Evolutionary conservation across 164 flowering plant genomes (phyloP).

Genomic region (Liriodendron chinense): DNA sequence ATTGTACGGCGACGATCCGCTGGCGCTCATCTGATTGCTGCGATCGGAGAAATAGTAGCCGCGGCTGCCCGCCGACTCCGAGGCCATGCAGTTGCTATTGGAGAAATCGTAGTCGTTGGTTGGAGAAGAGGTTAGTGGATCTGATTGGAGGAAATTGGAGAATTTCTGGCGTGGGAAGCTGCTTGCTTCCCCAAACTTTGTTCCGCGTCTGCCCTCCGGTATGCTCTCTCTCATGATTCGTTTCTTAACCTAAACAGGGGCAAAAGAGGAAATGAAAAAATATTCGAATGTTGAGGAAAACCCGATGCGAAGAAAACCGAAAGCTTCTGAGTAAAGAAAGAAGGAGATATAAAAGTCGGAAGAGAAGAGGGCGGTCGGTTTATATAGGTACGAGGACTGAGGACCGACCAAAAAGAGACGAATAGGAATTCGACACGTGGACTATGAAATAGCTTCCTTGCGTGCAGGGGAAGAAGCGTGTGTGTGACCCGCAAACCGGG

Average conservation of each 20-base stretch:
- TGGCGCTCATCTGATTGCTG: constrained; percentile 20
- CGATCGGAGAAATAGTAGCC: neutral
- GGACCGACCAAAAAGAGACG: neutral
- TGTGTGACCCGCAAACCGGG: neutral
- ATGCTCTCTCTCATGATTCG: neutral
- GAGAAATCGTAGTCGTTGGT: constrained; percentile 8
- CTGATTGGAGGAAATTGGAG: constrained; percentile 25
- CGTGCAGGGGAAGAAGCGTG: neutral
- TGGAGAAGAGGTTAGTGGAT: constrained; percentile 14
- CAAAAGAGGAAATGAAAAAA: neutral
- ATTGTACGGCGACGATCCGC: constrained; percentile 34
- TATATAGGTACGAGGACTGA: neutral
- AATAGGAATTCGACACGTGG: neutral
- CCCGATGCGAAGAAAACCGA: constrained; percentile 2
- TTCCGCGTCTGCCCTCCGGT: neutral
- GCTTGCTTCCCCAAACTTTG: neutral
- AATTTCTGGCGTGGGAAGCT: neutral
- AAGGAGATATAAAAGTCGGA: neutral
- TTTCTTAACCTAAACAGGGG: neutral
- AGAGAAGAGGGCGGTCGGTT: neutral
- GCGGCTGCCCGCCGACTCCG: constrained; percentile 12
- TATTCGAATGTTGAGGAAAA: neutral
- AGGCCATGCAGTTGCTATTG: constrained; percentile 16
- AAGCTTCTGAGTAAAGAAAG: neutral
- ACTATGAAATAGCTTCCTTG: neutral